Evolutionary conservation across 352 stramenopile species (phyloP), one percentile per base, ranked within the genome.

Genomic region (Phytophthora chlamydospora): DNA sequence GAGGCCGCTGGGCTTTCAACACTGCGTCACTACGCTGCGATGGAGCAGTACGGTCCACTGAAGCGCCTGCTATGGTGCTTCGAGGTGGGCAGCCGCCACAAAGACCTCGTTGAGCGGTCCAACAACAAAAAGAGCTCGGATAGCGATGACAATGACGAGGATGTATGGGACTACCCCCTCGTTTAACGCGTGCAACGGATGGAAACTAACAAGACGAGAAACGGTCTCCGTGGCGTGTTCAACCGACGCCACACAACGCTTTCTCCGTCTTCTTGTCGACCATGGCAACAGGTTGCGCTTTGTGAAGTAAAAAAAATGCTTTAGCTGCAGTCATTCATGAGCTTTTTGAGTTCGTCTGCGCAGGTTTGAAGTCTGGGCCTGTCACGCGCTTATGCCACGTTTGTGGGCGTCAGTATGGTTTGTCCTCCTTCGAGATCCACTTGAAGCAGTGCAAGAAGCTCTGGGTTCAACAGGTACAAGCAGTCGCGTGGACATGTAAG

Each of bases 391-490:
- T 91, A 21, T 93, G 85, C 50, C 83, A 93, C 48, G 85, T 93
- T 1, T 93, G 85, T 36, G 85, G 85, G 3, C 78, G 85, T 0
- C 83, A 93, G 36, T 93, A 93, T 46, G 85, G 83, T 0, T 67
- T 91, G 19, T 91, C 83, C 11, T 92, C 85, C 12, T 92, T 92
- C 52, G 83, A 93, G 8, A 93, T 93, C 50, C 85, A 93, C 45
- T 61, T 93, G 34, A 91, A 91, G 65, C 85, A 93, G 40, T 93
- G 85, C 75, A 93, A 93, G 61, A 89, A 91, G 43, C 59, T 93
- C 2, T 93, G 83, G 68, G 65, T 91, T 38, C 66, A 83, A 6
- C 79, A 89, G 74, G 76, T 86, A 54, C 4, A 19, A 4, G 29
- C 13, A 27, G 16, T 8, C 19, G 12, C 29, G n/a, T n/a, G 21